Conservation (phyloP, 352 stramenopile genomes). For the Pythium rishiriense region DNA sequence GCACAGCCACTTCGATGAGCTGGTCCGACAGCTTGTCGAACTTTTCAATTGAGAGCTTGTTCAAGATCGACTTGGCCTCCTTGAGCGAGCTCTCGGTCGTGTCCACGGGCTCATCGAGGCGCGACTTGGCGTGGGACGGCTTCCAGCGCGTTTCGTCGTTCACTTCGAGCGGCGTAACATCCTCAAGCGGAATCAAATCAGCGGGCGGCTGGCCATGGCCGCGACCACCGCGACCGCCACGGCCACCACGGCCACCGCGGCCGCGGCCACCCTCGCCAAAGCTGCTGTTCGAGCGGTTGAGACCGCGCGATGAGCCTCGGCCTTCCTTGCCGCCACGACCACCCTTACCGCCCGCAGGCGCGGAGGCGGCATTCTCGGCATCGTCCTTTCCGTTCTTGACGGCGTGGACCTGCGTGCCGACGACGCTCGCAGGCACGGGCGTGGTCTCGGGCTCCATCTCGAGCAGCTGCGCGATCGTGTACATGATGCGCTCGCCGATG, state of each 20-base stretch:
- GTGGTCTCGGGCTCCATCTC: conserved; percentile 66
- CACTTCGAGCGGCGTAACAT: conserved; percentile 68
- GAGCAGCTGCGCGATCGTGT: conserved; percentile 75
- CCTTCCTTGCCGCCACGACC: conserved; percentile 30
- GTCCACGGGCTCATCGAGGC: conserved; percentile 44
- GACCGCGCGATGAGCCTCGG: conserved; percentile 40
- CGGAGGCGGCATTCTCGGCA: conserved; percentile 25
- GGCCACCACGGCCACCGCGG: conserved; percentile 43
- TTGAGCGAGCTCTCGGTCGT: conserved; percentile 77
- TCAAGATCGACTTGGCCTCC: conserved; percentile 92
- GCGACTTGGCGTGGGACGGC: conserved; percentile 62
- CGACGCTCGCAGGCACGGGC: conserved; percentile 50
- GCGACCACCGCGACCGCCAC: conserved; percentile 40
- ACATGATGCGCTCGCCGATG: conserved; percentile 65
- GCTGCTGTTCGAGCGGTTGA: conserved; percentile 47
- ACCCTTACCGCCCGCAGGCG: conserved; percentile 8
- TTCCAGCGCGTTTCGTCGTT: conserved; percentile 88
- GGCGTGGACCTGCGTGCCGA: conserved; percentile 45
- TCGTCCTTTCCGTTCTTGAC: conserved; percentile 56
- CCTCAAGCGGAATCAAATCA: conserved; percentile 45
- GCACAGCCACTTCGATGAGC: conserved; percentile 91
- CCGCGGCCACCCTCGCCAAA: conserved; percentile 40
- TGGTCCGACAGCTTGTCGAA: conserved; percentile 94
- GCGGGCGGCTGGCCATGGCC: conserved; percentile 11
- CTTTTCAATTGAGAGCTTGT: conserved; percentile 97